phyloP scores from a whole-genome alignment of 495 filamentous ascomycete species.

The Eremomyces bilateralis region DNA sequence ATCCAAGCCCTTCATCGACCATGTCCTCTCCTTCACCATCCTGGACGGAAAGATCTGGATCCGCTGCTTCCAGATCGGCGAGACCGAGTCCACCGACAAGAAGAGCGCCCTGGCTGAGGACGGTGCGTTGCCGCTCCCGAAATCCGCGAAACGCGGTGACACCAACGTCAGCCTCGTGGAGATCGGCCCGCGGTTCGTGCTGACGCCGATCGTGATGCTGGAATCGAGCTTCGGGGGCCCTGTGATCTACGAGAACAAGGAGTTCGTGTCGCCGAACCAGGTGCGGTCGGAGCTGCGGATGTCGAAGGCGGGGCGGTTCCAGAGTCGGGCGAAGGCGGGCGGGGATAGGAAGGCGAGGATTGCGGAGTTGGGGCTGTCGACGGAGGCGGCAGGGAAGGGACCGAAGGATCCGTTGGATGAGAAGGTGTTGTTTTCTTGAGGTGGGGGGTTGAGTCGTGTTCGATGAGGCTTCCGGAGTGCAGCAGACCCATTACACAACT shows the following conservation, averaged over 20 bases:
- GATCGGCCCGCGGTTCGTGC: slow-evolving; percentile 84
- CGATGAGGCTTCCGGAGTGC: not conserved
- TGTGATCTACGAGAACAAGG: slow-evolving; percentile 96
- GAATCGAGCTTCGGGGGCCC: slow-evolving; percentile 92
- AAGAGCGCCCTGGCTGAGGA: slow-evolving; percentile 18
- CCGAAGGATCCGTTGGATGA: slow-evolving; percentile 57
- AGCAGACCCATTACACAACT: too few species aligned
- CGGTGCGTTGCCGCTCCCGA: slow-evolving; percentile 12
- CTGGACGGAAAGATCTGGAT: slow-evolving; percentile 96
- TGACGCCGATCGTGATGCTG: slow-evolving; percentile 89
- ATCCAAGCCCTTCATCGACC: slow-evolving; percentile 89
- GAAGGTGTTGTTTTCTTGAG: slow-evolving; percentile 57
- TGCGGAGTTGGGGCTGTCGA: slow-evolving; percentile 50
- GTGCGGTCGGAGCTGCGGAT: slow-evolving; percentile 58
- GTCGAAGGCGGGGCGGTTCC: slow-evolving; percentile 53
- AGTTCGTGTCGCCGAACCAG: slow-evolving; percentile 92
- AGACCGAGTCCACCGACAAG: slow-evolving; percentile 41
- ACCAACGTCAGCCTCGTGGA: slow-evolving; percentile 71
- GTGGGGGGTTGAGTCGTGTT: not conserved
- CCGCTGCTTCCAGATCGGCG: slow-evolving; percentile 77
- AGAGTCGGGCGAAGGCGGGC: slow-evolving; percentile 45
- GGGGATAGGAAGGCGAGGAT: slow-evolving; percentile 52
- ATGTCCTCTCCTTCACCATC: slow-evolving; percentile 78
- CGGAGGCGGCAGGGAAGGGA: slow-evolving; percentile 33
- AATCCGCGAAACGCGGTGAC: slow-evolving; percentile 21